Conservation (phyloP, 371 early-diverging fungal species). For the Mortierella sp. region DNA sequence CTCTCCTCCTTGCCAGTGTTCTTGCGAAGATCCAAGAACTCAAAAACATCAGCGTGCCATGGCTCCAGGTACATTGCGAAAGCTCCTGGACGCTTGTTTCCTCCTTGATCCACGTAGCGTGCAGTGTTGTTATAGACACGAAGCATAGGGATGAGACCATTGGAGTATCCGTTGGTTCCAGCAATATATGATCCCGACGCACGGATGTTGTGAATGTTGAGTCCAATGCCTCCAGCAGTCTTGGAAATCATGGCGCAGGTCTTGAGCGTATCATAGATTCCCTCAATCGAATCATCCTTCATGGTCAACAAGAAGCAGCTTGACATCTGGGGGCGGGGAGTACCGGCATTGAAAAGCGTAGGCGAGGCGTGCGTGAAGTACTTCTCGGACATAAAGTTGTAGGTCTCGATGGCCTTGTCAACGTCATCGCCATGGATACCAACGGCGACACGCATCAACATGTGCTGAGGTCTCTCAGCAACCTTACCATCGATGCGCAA, state of each 20-base stretch:
- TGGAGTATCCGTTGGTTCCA: conserved; percentile 97
- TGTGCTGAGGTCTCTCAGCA: conserved; percentile 98
- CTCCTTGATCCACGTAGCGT: conserved; percentile 99
- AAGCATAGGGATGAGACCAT: conserved; percentile 99
- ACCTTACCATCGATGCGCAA: conserved; percentile 85
- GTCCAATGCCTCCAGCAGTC: conserved; percentile 98
- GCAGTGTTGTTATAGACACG: conserved; percentile 99
- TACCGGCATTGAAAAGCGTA: conserved; percentile 99
- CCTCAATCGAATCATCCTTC: conserved; percentile 98
- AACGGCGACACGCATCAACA: conserved; percentile 99
- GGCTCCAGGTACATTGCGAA: conserved; percentile 99
- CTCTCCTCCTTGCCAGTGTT: conserved; percentile 99
- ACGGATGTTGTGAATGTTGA: conserved; percentile 97
- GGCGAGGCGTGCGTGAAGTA: conserved; percentile 99
- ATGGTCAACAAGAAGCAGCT: conserved; percentile 97
- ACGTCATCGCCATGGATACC: conserved; percentile 98
- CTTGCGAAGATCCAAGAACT: conserved; percentile 98
- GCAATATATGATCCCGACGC: conserved; percentile 97
- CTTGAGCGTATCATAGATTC: conserved; percentile 98
- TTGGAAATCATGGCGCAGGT: conserved; percentile 99
- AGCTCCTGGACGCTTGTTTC: conserved; percentile 99
- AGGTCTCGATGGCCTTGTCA: conserved; percentile 95
- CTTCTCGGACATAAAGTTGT: conserved; percentile 94
- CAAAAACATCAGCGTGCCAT: conserved; percentile 99
- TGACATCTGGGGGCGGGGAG: conserved; percentile 95